phyloP scores from a whole-genome alignment of 371 early-diverging fungal genomes.

The Mortierella sp. region DNA sequence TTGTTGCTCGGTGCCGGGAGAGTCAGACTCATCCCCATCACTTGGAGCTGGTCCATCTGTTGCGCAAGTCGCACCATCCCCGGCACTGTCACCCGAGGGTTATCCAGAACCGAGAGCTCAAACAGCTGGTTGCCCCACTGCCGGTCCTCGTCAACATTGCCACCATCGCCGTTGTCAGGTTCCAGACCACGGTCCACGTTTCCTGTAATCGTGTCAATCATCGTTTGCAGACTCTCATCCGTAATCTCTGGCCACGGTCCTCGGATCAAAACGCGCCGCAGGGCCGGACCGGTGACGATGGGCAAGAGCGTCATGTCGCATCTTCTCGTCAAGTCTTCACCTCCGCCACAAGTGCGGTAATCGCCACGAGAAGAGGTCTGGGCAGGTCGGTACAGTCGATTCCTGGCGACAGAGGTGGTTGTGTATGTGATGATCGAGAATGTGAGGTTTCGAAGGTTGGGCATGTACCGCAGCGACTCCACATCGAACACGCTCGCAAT shows the following conservation, averaged over 20 bases:
- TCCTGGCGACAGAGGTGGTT: not conserved
- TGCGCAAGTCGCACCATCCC: conserved; percentile 42
- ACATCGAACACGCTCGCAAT: conserved; percentile 40
- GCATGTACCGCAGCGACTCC: conserved; percentile 35
- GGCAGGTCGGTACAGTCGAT: not conserved
- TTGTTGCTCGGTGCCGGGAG: not conserved
- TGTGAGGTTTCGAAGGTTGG: conserved; percentile 22
- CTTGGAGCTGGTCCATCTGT: conserved; percentile 34
- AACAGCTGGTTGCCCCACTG: conserved; percentile 29
- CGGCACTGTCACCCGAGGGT: conserved; percentile 30
- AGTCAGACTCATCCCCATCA: conserved; percentile 34
- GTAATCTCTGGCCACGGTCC: conserved; percentile 52
- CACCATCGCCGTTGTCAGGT: not conserved
- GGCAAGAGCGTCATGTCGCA: conserved; percentile 28
- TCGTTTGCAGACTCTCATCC: conserved; percentile 20
- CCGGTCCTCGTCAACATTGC: not conserved
- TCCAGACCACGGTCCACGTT: not conserved
- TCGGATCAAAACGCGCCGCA: conserved; percentile 34
- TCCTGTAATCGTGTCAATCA: not conserved
- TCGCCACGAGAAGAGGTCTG: not conserved
- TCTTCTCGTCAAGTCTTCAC: not conserved
- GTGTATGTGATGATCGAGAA: conserved; percentile 13
- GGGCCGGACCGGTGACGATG: not conserved
- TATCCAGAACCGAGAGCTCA: conserved; percentile 39
- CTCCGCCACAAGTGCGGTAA: not conserved